Conservation (phyloP, 2,329 filamentous ascomycete species). For the Sporothrix variecibatus region DNA sequence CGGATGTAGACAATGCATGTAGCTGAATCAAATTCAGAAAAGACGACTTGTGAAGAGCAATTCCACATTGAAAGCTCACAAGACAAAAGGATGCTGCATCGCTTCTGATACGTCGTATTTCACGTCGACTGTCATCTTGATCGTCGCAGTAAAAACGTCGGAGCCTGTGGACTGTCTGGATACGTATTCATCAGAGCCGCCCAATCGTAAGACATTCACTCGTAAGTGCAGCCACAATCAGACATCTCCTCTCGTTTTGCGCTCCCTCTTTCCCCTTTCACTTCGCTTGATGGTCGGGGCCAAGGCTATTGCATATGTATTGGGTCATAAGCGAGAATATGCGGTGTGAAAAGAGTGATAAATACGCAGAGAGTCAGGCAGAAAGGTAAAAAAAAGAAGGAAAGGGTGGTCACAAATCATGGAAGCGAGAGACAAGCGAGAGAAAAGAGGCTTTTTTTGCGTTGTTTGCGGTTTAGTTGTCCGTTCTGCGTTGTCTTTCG, state of each 20-base stretch:
- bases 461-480: not conserved
- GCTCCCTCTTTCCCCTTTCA: not conserved
- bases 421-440: not conserved
- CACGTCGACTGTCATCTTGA: not conserved
- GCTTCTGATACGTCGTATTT: not conserved
- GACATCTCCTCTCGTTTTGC: not conserved
- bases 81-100: not conserved
- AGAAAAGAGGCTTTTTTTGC: not conserved
- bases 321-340: slow-evolving; percentile 7
- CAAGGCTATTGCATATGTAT: slow-evolving; percentile 5
- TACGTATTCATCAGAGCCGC: not conserved
- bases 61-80: not conserved
- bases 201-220: not conserved
- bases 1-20: not conserved
- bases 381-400: not conserved
- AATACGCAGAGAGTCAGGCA: not conserved
- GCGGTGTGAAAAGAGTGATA: not conserved
- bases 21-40: not conserved
- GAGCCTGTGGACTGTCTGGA: not conserved
- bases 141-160: not conserved
- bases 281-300: not conserved
- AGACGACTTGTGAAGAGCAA: not conserved
- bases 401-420: not conserved
- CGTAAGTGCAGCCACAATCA: not conserved
- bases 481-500: no score